Conservation (phyloP, 768 basidiomycete species). For the Chalciporus chontae region DNA sequence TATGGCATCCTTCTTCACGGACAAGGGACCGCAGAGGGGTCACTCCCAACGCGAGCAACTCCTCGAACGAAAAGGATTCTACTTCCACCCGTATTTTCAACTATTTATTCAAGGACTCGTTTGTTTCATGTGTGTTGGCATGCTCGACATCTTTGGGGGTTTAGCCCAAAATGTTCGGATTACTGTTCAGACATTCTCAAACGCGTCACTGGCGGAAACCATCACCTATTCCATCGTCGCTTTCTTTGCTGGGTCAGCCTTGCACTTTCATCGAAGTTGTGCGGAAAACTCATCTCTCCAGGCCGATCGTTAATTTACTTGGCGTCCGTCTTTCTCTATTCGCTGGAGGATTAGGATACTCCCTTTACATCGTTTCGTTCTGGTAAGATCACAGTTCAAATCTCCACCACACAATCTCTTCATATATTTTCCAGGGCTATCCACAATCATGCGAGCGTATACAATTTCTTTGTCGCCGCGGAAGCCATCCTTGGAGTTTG, state of each 20-base stretch:
- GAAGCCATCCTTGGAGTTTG: constrained; percentile 74
- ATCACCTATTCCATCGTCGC: constrained; percentile 56
- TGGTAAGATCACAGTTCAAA: constrained; percentile 44
- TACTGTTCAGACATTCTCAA: constrained; percentile 59
- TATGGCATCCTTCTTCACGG: no score
- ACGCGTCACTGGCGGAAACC: constrained; percentile 68
- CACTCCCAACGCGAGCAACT: constrained; percentile 26
- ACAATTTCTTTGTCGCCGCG: constrained; percentile 63
- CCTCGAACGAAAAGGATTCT: constrained; percentile 50
- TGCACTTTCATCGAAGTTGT: not conserved
- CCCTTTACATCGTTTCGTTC: constrained; percentile 70
- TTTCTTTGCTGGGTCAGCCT: constrained; percentile 67
- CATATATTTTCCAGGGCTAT: constrained; percentile 42
- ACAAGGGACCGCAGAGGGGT: not conserved
- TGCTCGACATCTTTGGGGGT: constrained; percentile 78
- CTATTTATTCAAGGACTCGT: constrained; percentile 65
- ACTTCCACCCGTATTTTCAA: constrained; percentile 48
- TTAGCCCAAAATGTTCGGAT: constrained; percentile 78
- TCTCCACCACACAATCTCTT: not conserved
- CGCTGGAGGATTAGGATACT: constrained; percentile 72
- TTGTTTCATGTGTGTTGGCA: constrained; percentile 56
- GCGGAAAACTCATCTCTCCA: constrained; percentile 20
- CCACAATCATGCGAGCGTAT: constrained; percentile 58
- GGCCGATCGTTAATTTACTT: constrained; percentile 76
- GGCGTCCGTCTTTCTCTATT: constrained; percentile 71